These are phyloP conservation scores for Biscogniauxia marginata DNA, from an alignment of 2,329 filamentous ascomycete genomes.

Conservation along the genomic window DNA sequence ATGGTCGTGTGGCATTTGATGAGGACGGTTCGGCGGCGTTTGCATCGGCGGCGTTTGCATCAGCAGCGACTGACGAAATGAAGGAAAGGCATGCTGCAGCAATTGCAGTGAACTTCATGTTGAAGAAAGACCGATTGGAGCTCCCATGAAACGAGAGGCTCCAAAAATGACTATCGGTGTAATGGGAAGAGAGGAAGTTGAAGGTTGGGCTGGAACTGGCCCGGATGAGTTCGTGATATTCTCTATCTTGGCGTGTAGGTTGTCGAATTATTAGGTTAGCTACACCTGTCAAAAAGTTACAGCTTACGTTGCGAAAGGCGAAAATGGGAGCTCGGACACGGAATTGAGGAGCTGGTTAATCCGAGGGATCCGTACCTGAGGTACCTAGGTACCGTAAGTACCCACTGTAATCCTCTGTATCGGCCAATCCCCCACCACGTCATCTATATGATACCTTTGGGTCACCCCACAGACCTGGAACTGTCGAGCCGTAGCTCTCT, in stretches of 20 bases:
- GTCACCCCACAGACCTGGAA: background rate
- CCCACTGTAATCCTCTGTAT: background rate
- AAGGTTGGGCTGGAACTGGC: constrained; percentile 11
- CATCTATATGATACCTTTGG: background rate
- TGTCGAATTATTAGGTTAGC: constrained; percentile 9
- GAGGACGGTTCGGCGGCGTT: constrained; percentile 39
- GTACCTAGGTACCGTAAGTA: constrained; percentile 3
- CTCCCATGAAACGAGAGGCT: constrained; percentile 33
- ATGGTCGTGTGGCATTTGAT: constrained; percentile 58
- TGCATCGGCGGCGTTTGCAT: constrained; percentile 34
- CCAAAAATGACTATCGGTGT: constrained; percentile 13
- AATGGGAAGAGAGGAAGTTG: constrained; percentile 13
- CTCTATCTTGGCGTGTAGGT: constrained; percentile 12
- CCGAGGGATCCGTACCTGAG: constrained; percentile 3
- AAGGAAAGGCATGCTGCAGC: constrained; percentile 60
- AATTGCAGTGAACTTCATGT: constrained; percentile 50
- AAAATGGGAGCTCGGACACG: background rate
- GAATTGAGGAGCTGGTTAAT: constrained; percentile 20
- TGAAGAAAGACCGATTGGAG: constrained; percentile 29
- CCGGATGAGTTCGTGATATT: constrained; percentile 8
- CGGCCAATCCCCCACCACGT: background rate
- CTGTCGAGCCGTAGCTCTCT: background rate
- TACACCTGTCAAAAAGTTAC: constrained; percentile 28
- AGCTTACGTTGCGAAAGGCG: constrained; percentile 33
- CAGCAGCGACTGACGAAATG: constrained; percentile 46